Percentiles rank a stretch among this genome's conserved stretches.
Conservation (phyloP, 371 early-diverging fungal species). For the Lichtheimia hyalospora region DNA sequence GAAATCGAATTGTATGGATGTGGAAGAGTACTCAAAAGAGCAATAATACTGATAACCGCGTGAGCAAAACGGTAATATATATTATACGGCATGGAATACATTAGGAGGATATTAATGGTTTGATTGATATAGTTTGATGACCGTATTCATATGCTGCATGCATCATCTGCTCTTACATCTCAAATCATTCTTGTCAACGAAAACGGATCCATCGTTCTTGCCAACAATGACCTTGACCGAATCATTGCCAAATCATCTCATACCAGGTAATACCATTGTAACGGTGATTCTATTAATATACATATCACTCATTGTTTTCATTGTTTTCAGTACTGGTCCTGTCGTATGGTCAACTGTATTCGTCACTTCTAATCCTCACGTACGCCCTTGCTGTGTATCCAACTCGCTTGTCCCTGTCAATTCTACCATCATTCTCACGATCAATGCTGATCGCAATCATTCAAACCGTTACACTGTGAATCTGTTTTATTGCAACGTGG, state of each 20-base stretch:
- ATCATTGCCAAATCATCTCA: slow-evolving; percentile 28
- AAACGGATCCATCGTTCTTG: slow-evolving; percentile 52
- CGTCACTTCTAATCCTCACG: slow-evolving; percentile 42
- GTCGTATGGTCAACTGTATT: slow-evolving; percentile 53
- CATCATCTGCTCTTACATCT: slow-evolving; percentile 46
- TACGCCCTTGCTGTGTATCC: slow-evolving; percentile 47
- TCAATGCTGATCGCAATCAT: slow-evolving; percentile 19
- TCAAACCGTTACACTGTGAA: slow-evolving; percentile 26
- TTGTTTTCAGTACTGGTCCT: slow-evolving; percentile 13
- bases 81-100: neutral
- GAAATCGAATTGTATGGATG: slow-evolving; percentile 54
- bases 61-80: slow-evolving; percentile 32
- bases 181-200: slow-evolving; percentile 51
- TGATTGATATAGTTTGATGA: slow-evolving; percentile 54
- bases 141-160: slow-evolving; percentile 49
- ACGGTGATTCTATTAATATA: neutral
- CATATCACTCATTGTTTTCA: neutral
- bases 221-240: slow-evolving; percentile 53
- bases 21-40: slow-evolving; percentile 47
- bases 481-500: slow-evolving; percentile 52
- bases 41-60: slow-evolving; percentile 19
- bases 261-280: slow-evolving; percentile 26
- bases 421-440: slow-evolving; percentile 47
- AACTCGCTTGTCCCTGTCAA: slow-evolving; percentile 48
- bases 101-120: neutral